These are phyloP conservation scores for Plasmodium knowlesi DNA, from an alignment of 169 alveolate genomes.

Conservation along the genomic window DNA sequence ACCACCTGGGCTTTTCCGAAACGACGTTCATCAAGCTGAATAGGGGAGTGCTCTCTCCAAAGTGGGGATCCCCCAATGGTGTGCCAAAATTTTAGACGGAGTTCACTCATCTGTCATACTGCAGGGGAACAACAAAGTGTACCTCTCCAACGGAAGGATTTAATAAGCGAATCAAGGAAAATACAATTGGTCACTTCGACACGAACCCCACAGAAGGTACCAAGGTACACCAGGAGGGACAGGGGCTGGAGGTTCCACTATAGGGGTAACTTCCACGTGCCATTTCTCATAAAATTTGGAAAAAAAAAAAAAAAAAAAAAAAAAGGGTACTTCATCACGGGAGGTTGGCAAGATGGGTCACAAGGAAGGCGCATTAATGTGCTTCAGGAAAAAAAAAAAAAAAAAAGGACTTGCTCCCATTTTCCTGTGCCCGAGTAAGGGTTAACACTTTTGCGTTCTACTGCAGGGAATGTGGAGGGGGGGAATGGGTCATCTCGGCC, in stretches of 20 bases:
- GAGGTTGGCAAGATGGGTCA: background rate
- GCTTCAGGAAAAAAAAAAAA: background rate
- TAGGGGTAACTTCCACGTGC: background rate
- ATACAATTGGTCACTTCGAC: background rate
- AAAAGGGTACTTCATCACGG: background rate
- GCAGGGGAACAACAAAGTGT: background rate
- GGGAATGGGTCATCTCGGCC: background rate
- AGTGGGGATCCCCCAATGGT: background rate
- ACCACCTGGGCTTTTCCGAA: background rate
- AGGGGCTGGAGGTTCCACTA: too few relatives aligned
- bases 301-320: too few relatives aligned
- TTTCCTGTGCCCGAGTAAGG: background rate
- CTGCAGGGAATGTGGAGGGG: background rate
- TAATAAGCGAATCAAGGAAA: background rate
- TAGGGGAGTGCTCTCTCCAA: background rate
- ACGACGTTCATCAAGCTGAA: background rate
- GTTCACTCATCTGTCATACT: background rate
- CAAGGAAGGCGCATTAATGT: background rate
- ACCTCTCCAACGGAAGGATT: background rate
- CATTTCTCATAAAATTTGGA: background rate
- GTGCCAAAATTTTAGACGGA: background rate
- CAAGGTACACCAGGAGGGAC: background rate
- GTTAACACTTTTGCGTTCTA: background rate
- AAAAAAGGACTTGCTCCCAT: background rate
- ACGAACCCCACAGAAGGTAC: background rate